These are phyloP conservation scores for Paramecium pentaurelia DNA, from an alignment of 73 alveolate genomes.

Conservation along the genomic window DNA sequence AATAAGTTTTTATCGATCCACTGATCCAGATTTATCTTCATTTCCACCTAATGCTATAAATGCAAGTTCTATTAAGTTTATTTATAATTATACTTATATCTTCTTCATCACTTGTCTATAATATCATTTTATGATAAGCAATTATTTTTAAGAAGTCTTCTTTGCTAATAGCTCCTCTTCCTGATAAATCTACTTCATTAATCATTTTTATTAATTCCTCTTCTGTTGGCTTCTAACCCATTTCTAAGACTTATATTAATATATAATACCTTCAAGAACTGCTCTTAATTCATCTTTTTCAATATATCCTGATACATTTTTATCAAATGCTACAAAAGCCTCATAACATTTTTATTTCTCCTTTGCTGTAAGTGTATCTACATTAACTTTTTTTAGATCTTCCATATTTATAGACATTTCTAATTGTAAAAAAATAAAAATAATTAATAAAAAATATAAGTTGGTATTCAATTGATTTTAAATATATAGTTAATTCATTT, in stretches of 20 bases:
- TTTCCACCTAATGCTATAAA: constrained; percentile 97
- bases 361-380: constrained; percentile 66
- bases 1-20: constrained; percentile 19
- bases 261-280: constrained; percentile 63
- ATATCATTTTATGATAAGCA: constrained; percentile 46
- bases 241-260: neutral
- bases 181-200: constrained; percentile 53
- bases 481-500: neutral
- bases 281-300: constrained; percentile 72
- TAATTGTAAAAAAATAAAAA: neutral
- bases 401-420: constrained; percentile 40
- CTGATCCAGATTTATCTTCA: constrained; percentile 84
- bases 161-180: constrained; percentile 57
- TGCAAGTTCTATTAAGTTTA: constrained; percentile 63
- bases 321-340: constrained; percentile 84
- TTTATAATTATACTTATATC: constrained; percentile 34
- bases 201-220: constrained; percentile 59
- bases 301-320: constrained; percentile 69
- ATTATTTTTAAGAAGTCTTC: constrained; percentile 52
- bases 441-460: neutral
- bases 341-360: constrained; percentile 78
- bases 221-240: constrained; percentile 55
- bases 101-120: constrained; percentile 58
- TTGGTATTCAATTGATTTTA: too few relatives aligned
- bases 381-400: constrained; percentile 34